Conservation (phyloP, 1,139 yeast species). For the Diutina catenulata region DNA sequence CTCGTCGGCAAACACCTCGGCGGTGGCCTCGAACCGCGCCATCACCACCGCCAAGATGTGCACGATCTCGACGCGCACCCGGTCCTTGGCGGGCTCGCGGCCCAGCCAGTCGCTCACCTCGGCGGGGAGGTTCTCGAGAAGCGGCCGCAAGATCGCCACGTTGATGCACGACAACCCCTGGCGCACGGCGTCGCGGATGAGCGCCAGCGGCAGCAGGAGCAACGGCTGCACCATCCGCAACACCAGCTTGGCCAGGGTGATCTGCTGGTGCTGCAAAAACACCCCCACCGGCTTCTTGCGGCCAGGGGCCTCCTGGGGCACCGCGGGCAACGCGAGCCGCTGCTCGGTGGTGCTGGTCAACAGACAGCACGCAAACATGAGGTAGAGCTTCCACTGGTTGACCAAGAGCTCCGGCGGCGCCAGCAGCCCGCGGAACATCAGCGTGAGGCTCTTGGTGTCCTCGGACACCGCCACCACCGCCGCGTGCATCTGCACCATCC, state of each 20-base stretch:
- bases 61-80: slow-evolving; percentile 63
- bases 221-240: slow-evolving; percentile 83
- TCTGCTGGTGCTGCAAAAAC: slow-evolving; percentile 79
- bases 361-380: slow-evolving; percentile 88
- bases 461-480: slow-evolving; percentile 51
- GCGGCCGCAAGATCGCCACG: slow-evolving; percentile 74
- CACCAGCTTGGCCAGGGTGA: slow-evolving; percentile 84
- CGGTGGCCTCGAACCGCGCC: slow-evolving; percentile 45
- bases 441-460: slow-evolving; percentile 20
- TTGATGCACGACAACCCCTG: slow-evolving; percentile 83
- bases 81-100: slow-evolving; percentile 30
- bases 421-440: slow-evolving; percentile 22
- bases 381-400: slow-evolving; percentile 80
- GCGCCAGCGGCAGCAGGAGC: slow-evolving; percentile 56
- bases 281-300: slow-evolving; percentile 67
- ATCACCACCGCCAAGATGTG: slow-evolving; percentile 66
- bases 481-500: slow-evolving; percentile 85
- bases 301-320: slow-evolving; percentile 32
- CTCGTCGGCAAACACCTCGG: slow-evolving; percentile 47
- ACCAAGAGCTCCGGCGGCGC: slow-evolving; percentile 62
- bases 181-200: slow-evolving; percentile 76
- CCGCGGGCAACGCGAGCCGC: slow-evolving; percentile 49
- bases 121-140: slow-evolving; percentile 67
- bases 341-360: slow-evolving; percentile 85
- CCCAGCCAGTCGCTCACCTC: slow-evolving; percentile 34